Conservation (phyloP, 495 filamentous ascomycete species). For the Letharia lupina region DNA sequence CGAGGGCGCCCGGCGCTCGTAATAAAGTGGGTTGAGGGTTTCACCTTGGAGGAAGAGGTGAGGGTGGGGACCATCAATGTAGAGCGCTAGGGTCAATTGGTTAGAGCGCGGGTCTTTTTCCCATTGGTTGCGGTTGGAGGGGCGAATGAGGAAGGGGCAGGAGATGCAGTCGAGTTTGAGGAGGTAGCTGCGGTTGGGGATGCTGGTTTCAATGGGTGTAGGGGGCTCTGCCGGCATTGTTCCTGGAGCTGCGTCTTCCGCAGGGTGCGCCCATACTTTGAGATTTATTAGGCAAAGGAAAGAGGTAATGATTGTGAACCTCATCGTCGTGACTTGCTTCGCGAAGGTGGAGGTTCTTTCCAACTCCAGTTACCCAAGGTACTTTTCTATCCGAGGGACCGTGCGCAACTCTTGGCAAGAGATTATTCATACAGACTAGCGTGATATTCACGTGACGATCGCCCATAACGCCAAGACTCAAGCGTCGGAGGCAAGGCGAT, state of each 20-base stretch:
- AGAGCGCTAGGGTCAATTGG: not conserved
- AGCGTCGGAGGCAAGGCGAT: no score
- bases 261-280: not conserved
- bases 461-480: no score
- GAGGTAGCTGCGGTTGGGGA: not conserved
- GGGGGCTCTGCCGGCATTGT: not conserved
- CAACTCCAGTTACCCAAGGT: not conserved
- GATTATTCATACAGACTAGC: no score
- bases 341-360: not conserved
- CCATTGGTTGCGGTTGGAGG: not conserved
- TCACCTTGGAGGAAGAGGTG: not conserved
- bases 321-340: not conserved
- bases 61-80: not conserved
- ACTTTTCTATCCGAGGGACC: no score
- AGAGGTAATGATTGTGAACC: not conserved
- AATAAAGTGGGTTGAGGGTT: not conserved
- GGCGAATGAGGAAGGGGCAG: not conserved
- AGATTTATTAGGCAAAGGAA: not conserved
- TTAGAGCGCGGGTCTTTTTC: not conserved
- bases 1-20: not conserved
- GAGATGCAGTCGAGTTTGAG: slow-evolving; percentile 4
- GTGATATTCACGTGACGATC: no score
- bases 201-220: not conserved
- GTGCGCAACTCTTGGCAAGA: no score
- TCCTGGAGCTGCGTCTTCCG: not conserved